phyloP scores from a whole-genome alignment of 129 eudicot genomes.

The carrot (Daucus carota) region DNA sequence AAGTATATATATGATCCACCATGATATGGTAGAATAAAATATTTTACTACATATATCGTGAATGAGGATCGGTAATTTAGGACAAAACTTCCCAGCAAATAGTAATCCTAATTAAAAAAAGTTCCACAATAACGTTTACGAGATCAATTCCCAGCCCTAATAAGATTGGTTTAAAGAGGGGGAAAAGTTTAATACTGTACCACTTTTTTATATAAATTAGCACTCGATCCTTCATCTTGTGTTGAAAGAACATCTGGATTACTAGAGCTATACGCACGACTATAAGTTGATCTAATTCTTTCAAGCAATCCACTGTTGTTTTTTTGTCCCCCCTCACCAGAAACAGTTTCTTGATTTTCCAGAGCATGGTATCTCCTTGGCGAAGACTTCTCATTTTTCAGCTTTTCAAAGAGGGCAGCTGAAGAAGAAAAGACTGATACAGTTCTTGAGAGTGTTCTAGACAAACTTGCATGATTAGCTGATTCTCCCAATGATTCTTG shows the following conservation, averaged over 20 bases:
- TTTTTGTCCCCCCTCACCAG: constrained; percentile 23
- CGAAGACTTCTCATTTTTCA: constrained; percentile 41
- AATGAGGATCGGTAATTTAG: not conserved
- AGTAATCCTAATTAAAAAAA: not conserved
- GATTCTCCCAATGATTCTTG: constrained; percentile 28
- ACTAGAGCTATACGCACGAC: constrained; percentile 57
- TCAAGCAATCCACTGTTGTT: constrained; percentile 47
- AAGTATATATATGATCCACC: not conserved
- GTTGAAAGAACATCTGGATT: constrained; percentile 16
- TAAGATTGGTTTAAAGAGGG: not conserved
- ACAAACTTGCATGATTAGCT: constrained; percentile 31
- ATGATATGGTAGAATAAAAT: not conserved
- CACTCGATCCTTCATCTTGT: constrained; percentile 28
- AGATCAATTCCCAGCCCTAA: not conserved
- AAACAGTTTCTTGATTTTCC: constrained; percentile 13
- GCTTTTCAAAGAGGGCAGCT: constrained; percentile 87
- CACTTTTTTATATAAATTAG: constrained; percentile 36
- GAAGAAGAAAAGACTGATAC: constrained; percentile 96
- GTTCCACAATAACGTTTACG: not conserved
- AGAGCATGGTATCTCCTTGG: constrained; percentile 28
- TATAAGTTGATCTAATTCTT: constrained; percentile 65
- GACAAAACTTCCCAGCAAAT: not conserved
- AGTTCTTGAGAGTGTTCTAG: constrained; percentile 79
- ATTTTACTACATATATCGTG: not conserved
- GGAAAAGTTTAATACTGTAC: constrained; percentile 32